Percentiles rank a stretch among this genome's conserved stretches.
Conservation (phyloP, 202 grass and related monocot species). For the Hordeum pubiflorum region DNA sequence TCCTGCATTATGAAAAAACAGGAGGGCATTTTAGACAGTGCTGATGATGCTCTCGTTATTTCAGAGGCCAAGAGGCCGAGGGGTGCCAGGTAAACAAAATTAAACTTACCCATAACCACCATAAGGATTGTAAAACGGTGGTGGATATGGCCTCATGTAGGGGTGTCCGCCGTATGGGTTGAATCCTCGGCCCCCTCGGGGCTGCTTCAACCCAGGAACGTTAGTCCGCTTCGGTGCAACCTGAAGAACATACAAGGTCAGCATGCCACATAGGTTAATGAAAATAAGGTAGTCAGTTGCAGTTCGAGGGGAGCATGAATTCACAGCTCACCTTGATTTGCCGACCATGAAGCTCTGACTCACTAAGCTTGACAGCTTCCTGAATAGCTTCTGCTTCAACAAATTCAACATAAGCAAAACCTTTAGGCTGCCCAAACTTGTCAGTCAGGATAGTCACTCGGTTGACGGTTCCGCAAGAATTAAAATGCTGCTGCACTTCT, state of each 20-base stretch:
- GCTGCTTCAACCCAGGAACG: constrained; percentile 67
- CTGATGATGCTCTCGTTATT: background rate
- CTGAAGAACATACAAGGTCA: constrained; percentile 25
- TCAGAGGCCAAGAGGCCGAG: background rate
- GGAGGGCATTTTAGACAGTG: background rate
- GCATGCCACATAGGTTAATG: background rate
- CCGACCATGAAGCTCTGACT: constrained; percentile 61
- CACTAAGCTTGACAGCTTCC: constrained; percentile 66
- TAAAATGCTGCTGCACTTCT: constrained; percentile 80
- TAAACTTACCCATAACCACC: constrained; percentile 57
- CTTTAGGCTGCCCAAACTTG: constrained; percentile 76
- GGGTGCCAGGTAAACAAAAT: background rate
- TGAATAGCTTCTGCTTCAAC: constrained; percentile 68
- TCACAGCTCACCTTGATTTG: constrained; percentile 51
- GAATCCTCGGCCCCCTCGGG: constrained; percentile 38
- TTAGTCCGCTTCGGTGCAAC: constrained; percentile 67
- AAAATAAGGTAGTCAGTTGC: background rate
- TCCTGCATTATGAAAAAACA: constrained; percentile 35
- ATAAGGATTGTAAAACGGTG: constrained; percentile 42
- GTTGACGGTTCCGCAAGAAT: constrained; percentile 79
- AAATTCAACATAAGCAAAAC: constrained; percentile 84
- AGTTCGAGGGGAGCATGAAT: background rate
- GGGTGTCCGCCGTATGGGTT: constrained; percentile 44
- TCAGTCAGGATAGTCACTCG: constrained; percentile 75
- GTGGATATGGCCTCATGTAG: constrained; percentile 55